Evolutionary conservation across 345 rosid species (phyloP), one percentile per base, ranked within the genome.

Genomic region (Excoecaria cochinchinensis): DNA sequence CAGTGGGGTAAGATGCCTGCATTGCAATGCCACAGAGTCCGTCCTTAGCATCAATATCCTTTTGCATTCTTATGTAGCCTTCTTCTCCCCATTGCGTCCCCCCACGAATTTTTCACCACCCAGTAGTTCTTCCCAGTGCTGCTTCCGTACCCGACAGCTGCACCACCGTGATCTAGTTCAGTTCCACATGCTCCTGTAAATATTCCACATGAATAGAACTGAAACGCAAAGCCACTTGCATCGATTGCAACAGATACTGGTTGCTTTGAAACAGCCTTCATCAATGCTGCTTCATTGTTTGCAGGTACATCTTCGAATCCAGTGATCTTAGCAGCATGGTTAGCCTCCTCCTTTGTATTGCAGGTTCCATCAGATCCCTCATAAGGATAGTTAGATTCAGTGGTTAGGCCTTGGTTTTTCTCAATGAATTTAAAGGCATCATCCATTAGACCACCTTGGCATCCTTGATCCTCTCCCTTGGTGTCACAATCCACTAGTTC

Each of bases 41-140:
- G 75, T 82, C 75, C 72, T 78, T 74, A 1, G 83, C 84, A 14
- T 19, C 36, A 2, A 76, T 46, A 60, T 75, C 83, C 47, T 76
- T 74, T 46, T 76, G 84, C 86, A 85, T 81, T 76, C 76, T 77
- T 24, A 77, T 77, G 70, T 79, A 81, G 13, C 82, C 84, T 74
- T 82, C 68, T 50, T 81, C 81, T 1, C 87, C 86, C 81, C 84
- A 84, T 25, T 58, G 56, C 5, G 72, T 36, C 5, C 86, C 86
- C 87, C 85, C 85, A 83, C 22, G 85, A 84, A 61, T 81, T 87
- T 53, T 87, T 84, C 48, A 83, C 85, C 40, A 85, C 72, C 85
- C 87, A 81, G 56, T 67, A 81, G 63, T 81, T 73, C 39, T 38
- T 74, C 5, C 81, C 46, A 0, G 44, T 31, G 39, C 70, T 72